Evolutionary conservation across 2,329 filamentous ascomycete genomes (phyloP).

Genomic region (Sporothrix sp.): DNA sequence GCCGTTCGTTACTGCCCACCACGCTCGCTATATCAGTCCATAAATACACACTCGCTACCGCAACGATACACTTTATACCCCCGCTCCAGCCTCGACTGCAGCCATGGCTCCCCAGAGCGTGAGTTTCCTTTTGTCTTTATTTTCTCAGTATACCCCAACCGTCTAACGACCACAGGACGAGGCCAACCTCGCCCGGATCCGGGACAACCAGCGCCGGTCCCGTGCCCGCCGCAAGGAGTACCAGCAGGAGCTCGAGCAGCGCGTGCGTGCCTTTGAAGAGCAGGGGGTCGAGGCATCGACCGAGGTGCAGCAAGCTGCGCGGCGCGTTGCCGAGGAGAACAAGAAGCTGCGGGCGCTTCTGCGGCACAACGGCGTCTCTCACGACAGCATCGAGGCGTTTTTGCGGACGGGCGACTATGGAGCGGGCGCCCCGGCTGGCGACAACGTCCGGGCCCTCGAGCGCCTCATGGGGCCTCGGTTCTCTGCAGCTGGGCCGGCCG

Average conservation of each 20-base stretch:
- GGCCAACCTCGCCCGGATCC: conserved; percentile 44
- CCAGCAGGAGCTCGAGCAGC: conserved; percentile 57
- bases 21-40: too few relatives aligned
- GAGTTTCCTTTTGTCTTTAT: not conserved
- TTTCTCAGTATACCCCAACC: not conserved
- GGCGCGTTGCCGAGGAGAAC: conserved; percentile 62
- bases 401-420: conserved; percentile 19
- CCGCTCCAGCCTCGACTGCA: too few relatives aligned
- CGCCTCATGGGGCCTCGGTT: conserved; percentile 29
- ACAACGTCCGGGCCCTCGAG: conserved; percentile 22
- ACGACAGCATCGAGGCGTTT: conserved; percentile 42
- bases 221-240: conserved; percentile 66
- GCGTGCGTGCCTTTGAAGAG: conserved; percentile 52
- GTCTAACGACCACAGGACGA: conserved; percentile 13
- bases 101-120: conserved; percentile 10
- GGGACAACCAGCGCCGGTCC: conserved; percentile 70
- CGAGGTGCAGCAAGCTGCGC: conserved; percentile 63
- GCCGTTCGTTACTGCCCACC: too few relatives aligned
- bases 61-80: not conserved
- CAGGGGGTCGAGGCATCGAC: conserved; percentile 57
- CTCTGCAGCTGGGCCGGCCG: conserved; percentile 3
- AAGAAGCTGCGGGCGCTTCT: conserved; percentile 51
- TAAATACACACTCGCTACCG: too few relatives aligned
- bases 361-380: conserved; percentile 44
- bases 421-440: not conserved